Evolutionary conservation across 148 eudicot species (phyloP), one percentile per base, ranked within the genome.

Genomic region (Suaeda aralocaspica): DNA sequence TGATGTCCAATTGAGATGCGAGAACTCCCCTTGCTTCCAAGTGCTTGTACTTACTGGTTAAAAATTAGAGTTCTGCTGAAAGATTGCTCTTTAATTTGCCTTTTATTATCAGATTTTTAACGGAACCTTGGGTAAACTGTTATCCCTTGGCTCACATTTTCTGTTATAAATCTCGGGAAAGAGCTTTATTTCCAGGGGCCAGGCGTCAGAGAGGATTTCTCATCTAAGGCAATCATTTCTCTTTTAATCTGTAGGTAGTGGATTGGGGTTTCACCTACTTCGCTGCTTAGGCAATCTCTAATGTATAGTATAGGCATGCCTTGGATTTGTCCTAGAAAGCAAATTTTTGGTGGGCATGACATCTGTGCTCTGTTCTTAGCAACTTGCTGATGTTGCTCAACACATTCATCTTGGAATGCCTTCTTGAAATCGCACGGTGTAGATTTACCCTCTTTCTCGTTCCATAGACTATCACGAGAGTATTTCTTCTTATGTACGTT

Each of bases 191-290:
- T 34, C n/a, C 12, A 15, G 61, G 58, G 58, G n/a, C 15, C 16
- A 28, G n/a, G 62, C 25, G 25, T 56, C 16, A 24, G 59, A 58
- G 36, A 22, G 59, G 3, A 15, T 49, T 1, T 6, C 21, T 49
- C 22, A 13, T 53, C 10, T 31, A 34, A 60, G 22, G 64, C 42
- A 60, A 0, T 24, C 33, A 60, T 19, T 33, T n/a, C 64, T 10
- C 64, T 18, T 16, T 31, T 19, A 3, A 39, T 63, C 33, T 22
- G 19, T 12, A 29, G 62, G 11, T 2, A 29, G 28, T 58, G n/a
- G n/a, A 29, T 58, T 58, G 62, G 62, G 29, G n/a, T 58, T 58
- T n/a, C n/a, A n/a, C n/a, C n/a, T 29, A 53, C 62, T 36, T 36
- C 4, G 41, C 36, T 58, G n/a, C 62, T 53, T 53, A 28, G 26